Conservation (phyloP, 352 stramenopile genomes). For the Phytophthora chlamydospora region DNA sequence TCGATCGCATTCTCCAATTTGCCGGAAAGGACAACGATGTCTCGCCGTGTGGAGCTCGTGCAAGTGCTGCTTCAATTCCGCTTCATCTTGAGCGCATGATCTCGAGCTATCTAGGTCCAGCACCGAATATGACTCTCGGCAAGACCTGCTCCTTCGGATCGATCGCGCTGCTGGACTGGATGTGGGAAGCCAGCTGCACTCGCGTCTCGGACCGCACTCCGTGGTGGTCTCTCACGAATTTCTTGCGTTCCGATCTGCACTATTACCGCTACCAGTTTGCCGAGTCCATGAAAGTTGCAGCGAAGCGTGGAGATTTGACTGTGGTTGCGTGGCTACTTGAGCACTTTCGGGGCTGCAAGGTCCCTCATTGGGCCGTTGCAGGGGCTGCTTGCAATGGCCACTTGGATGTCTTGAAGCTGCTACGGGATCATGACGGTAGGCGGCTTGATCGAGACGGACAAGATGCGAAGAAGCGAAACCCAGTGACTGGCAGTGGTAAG, state of each 20-base stretch:
- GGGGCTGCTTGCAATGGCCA: not conserved
- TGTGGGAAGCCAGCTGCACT: constrained; percentile 4
- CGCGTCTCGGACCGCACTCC: not conserved
- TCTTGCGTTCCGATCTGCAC: constrained; percentile 1
- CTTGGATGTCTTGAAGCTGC: not conserved
- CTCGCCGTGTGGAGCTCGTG: too few relatives aligned
- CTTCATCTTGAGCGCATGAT: too few relatives aligned
- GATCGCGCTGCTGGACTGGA: not conserved
- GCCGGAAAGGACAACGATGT: too few relatives aligned
- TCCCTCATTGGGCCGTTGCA: not conserved
- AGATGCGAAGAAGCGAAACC: not conserved
- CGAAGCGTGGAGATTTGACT: not conserved
- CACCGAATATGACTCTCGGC: not conserved
- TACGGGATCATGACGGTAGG: not conserved
- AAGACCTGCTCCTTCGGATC: not conserved
- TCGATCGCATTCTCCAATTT: too few relatives aligned
- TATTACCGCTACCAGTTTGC: constrained; percentile 6
- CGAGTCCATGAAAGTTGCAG: not conserved
- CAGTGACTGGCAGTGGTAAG: not conserved
- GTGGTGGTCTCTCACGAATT: constrained; percentile 4
- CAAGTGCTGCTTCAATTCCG: too few relatives aligned
- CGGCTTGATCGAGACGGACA: not conserved
- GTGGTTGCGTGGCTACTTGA: not conserved
- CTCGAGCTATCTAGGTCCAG: too few relatives aligned
- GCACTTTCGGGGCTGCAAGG: not conserved